Percentiles rank a stretch among this genome's conserved stretches.
Conservation (phyloP, 371 early-diverging fungal genomes). For the Blastocladiella emersonii region DNA sequence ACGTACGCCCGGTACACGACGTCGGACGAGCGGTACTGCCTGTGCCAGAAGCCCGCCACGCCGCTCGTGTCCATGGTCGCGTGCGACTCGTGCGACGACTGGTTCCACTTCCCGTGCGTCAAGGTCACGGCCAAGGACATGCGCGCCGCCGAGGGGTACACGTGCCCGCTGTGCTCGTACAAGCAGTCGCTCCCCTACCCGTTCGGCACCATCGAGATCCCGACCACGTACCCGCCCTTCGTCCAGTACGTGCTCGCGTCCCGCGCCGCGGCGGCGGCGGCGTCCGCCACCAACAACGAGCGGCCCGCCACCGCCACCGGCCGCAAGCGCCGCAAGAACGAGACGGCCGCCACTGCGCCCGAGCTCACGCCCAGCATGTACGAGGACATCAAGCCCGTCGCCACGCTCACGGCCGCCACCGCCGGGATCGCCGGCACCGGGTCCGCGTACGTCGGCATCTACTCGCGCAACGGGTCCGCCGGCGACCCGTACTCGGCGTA, state of each 20-base stretch:
- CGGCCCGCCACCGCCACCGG: too few relatives aligned
- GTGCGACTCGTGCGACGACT: slow-evolving; percentile 3
- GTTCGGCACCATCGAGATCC: neutral
- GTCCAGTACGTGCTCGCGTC: neutral
- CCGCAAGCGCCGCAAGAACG: too few relatives aligned
- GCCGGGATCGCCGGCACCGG: neutral
- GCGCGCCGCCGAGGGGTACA: neutral
- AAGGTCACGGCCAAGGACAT: neutral
- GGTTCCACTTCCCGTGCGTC: slow-evolving; percentile 5
- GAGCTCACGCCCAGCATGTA: too few relatives aligned
- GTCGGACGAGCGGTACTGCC: neutral
- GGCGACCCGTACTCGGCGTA: neutral
- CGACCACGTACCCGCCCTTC: neutral
- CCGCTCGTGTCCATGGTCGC: neutral
- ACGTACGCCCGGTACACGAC: neutral
- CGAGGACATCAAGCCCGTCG: too few relatives aligned
- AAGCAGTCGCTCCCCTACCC: neutral
- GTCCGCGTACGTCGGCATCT: too few relatives aligned
- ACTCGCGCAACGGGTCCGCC: neutral
- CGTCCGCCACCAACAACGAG: too few relatives aligned
- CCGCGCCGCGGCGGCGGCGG: too few relatives aligned
- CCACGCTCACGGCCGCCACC: too few relatives aligned
- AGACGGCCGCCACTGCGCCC: too few relatives aligned
- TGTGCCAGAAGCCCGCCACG: slow-evolving; percentile 3
- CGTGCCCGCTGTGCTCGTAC: slow-evolving; percentile 1